phyloP scores from a whole-genome alignment of 2,329 filamentous ascomycete species.

The Corynespora cassiicola region DNA sequence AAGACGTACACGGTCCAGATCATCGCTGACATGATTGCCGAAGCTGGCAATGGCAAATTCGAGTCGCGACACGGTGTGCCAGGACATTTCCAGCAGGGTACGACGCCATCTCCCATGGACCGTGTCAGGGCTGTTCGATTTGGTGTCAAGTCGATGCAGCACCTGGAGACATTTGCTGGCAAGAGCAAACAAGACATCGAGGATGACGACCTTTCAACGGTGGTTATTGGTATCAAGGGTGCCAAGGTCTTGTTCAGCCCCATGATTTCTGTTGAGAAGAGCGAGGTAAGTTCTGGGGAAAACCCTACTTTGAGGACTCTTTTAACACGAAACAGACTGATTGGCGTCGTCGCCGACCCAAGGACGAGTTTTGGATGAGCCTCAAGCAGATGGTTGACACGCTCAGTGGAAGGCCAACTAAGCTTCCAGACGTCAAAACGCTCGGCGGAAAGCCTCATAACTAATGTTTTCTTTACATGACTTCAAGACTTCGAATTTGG shows the following conservation, averaged over 20 bases:
- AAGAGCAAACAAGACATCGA: conserved; percentile 72
- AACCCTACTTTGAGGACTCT: no score
- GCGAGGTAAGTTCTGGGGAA: no score
- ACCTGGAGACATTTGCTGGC: conserved; percentile 78
- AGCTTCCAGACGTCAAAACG: no score
- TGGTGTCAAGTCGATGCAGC: conserved; percentile 92
- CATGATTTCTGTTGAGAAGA: conserved; percentile 80
- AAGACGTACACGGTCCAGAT: conserved; percentile 89
- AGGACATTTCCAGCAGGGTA: conserved; percentile 51
- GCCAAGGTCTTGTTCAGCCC: conserved; percentile 87
- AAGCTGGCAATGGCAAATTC: conserved; percentile 90
- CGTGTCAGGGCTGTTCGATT: conserved; percentile 89
- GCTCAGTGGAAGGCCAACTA: conserved; percentile 69
- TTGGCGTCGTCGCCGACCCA: conserved; percentile 88
- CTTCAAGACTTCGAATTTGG: no score
- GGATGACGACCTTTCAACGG: conserved; percentile 73
- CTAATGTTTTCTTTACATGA: no score
- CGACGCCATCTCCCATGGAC: conserved; percentile 86
- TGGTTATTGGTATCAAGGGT: conserved; percentile 91
- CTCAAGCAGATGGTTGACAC: conserved; percentile 85
- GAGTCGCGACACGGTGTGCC: conserved; percentile 79
- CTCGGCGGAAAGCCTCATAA: no score
- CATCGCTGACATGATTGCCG: conserved; percentile 93
- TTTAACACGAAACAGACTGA: conserved; percentile 93
- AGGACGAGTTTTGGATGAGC: conserved; percentile 82